A percentile compares a stretch with the other conserved stretches of the same genome.
phyloP scores from a whole-genome alignment of 768 basidiomycete genomes.

The Tricholoma sp. region DNA sequence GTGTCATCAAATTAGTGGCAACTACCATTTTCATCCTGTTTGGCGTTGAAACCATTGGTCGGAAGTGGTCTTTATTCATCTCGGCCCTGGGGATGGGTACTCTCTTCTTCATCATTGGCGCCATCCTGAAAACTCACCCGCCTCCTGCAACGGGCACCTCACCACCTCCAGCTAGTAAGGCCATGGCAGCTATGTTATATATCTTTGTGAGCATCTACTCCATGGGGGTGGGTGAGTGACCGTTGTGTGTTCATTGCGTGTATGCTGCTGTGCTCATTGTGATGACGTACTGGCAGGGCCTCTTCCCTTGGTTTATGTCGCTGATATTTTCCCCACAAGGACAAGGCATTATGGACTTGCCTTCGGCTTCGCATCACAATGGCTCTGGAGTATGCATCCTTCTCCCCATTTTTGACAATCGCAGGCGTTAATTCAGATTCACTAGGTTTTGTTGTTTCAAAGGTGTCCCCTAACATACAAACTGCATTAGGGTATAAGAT shows the following conservation, averaged over 20 bases:
- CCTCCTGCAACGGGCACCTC: constrained; percentile 29
- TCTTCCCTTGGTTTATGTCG: constrained; percentile 55
- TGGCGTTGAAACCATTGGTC: constrained; percentile 64
- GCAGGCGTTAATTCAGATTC: not conserved
- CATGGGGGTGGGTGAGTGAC: constrained; percentile 65
- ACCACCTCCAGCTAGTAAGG: constrained; percentile 56
- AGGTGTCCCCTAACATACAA: constrained; percentile 52
- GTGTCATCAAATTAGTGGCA: constrained; percentile 62
- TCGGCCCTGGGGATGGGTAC: constrained; percentile 77
- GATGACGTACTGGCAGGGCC: constrained; percentile 23
- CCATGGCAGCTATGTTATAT: constrained; percentile 83
- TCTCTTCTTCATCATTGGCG: constrained; percentile 80
- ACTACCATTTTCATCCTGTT: constrained; percentile 65
- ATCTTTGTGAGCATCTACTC: constrained; percentile 85
- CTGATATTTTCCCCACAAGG: constrained; percentile 85
- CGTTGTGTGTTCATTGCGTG: not conserved
- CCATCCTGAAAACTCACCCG: constrained; percentile 76
- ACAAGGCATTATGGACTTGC: constrained; percentile 81
- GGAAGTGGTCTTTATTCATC: constrained; percentile 65
- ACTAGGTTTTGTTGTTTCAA: constrained; percentile 42
- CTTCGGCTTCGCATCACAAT: constrained; percentile 71
- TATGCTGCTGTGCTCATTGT: constrained; percentile 23
- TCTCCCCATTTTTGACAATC: constrained; percentile 11
- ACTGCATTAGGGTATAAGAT: constrained; percentile 65
- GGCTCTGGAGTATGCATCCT: constrained; percentile 61